Base-by-base conservation (phyloP, 768 basidiomycete species). In the Trametes gibbosa region DNA sequence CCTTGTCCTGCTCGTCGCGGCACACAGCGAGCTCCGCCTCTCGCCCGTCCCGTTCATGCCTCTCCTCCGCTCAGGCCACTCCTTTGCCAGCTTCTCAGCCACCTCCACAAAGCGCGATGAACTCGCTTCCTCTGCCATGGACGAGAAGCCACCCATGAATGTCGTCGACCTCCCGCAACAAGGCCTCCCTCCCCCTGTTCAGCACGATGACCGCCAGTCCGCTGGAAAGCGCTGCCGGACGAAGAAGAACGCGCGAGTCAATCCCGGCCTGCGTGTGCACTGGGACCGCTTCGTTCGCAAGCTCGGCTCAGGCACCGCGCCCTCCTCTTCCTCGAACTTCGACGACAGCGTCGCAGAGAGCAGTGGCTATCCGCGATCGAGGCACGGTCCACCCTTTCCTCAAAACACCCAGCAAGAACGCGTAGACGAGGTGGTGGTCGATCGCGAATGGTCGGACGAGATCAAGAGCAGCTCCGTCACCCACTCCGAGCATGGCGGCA, bases 381-480 rank as follows among this genome's bases (percentile, higher is more conserved):
- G 64, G n/a, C 40, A 32, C 2, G 70, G 71, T 3, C 51, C 53
- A 24, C 4, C 47, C 13, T 62, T 45, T 7, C 59, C 68, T 34
- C 66, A 70, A 17, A 76, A 76, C 27, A 69, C 67, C 14, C 75
- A 70, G 35, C 73, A 67, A 6, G 77, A 76, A 29, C 73, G 77
- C 52, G 83, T 90, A 8, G 82, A 92, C 70, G 82, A 89, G 74
- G 82, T 90, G 21, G 83, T 92, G 23, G 89, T 92, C 16, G 89
- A 92, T 70, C 80, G 88, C 47, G 73, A 78, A 32, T 89, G 86
- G 87, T 74, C 79, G 2, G 83, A 84, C 55, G 83, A 83, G 59
- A 76, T 81, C 61, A 82, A 79, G 69, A 84, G 76, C 51, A 81
- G 81, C 21, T 69, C 77, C 41, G 72, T 80, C 23, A 70, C 68